Evolutionary conservation across 169 alveolate genomes (phyloP).

Genomic region (Cryptosporidium felis): DNA sequence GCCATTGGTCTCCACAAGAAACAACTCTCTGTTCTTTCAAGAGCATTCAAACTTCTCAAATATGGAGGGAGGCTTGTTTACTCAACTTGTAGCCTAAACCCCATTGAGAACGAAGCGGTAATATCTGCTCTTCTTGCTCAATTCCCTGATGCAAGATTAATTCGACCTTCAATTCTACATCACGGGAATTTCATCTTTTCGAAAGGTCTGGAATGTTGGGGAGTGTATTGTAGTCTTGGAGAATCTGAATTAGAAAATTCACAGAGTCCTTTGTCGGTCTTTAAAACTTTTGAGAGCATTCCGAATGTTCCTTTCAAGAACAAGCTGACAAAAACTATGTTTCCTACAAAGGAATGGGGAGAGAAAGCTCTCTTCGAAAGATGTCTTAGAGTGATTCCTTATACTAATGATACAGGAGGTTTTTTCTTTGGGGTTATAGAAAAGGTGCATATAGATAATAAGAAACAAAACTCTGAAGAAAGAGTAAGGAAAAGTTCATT

Average conservation of each 20-base stretch:
- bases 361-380: constrained; percentile 75
- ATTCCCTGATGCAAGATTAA: constrained; percentile 81
- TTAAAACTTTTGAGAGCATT: constrained; percentile 75
- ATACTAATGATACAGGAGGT: constrained; percentile 94
- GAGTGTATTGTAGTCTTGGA: constrained; percentile 75
- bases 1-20: constrained; percentile 90
- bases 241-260: constrained; percentile 73
- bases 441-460: constrained; percentile 34
- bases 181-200: constrained; percentile 77
- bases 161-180: constrained; percentile 81
- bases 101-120: constrained; percentile 96
- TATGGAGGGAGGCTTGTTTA: constrained; percentile 88
- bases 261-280: constrained; percentile 70
- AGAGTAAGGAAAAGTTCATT: not conserved
- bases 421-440: constrained; percentile 88
- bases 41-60: constrained; percentile 87
- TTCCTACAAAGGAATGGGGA: constrained; percentile 75
- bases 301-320: constrained; percentile 73
- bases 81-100: constrained; percentile 96
- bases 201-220: constrained; percentile 80
- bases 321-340: constrained; percentile 74
- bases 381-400: constrained; percentile 92
- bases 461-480: not conserved
- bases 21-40: constrained; percentile 87
- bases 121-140: constrained; percentile 80